A percentile compares a stretch with the other conserved stretches of the same genome.
Conservation (phyloP, 306 rosid genomes). For the Acacia acuminata region DNA sequence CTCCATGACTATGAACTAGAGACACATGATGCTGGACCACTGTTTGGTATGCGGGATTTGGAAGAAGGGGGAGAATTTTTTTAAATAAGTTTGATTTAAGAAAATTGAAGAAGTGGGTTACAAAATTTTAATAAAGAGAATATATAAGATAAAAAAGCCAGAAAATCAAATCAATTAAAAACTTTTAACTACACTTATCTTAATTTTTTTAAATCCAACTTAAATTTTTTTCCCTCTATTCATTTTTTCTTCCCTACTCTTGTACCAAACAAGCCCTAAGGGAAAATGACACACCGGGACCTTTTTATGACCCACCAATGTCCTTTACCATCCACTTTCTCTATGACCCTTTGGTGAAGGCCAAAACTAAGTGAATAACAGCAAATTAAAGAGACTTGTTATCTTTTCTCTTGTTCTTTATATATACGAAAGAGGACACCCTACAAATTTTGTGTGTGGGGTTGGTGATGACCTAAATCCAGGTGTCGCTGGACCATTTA, state of each 20-base stretch:
- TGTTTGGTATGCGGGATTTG: too few relatives aligned
- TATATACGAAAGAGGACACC: conserved; percentile 34
- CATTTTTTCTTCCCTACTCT: too few relatives aligned
- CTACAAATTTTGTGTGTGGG: background rate
- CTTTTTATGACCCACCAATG: conserved; percentile 2
- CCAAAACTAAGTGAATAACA: background rate
- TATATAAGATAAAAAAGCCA: too few relatives aligned
- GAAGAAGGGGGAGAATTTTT: too few relatives aligned
- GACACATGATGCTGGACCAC: background rate
- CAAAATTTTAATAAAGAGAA: too few relatives aligned
- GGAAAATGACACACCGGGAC: background rate
- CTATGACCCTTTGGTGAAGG: conserved; percentile 9
- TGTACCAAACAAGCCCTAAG: too few relatives aligned
- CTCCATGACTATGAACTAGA: background rate
- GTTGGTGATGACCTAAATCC: conserved; percentile 14
- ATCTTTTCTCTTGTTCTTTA: background rate
- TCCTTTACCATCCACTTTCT: conserved; percentile 11
- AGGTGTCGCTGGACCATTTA: conserved; percentile 13
- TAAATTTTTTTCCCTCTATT: too few relatives aligned
- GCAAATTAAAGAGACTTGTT: conserved; percentile 19
- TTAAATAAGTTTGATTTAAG: too few relatives aligned
- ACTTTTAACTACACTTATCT: too few relatives aligned
- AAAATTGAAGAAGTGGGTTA: too few relatives aligned
- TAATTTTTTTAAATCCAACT: too few relatives aligned
- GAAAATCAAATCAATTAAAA: too few relatives aligned